These are phyloP conservation scores for Pythium pyrilobum DNA, from an alignment of 352 stramenopile species.

Conservation along the genomic window DNA sequence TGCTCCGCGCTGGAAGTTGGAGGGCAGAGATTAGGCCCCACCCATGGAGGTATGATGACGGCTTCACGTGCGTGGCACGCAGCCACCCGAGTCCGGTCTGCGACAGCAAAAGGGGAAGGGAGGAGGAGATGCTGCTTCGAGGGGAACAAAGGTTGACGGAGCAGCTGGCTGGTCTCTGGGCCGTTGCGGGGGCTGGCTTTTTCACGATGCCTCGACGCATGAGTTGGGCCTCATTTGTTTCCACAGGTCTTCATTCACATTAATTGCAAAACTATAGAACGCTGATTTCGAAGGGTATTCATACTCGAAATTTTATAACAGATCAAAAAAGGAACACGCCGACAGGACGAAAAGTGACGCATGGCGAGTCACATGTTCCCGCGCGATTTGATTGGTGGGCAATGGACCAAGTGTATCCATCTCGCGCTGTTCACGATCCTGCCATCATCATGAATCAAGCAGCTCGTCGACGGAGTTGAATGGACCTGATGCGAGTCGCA, in stretches of 20 bases:
- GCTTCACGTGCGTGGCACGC: not conserved
- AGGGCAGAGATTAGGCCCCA: not conserved
- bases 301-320: not conserved
- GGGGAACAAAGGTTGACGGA: slow-evolving; percentile 5
- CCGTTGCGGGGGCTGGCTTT: slow-evolving; percentile 1
- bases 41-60: not conserved
- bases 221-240: slow-evolving; percentile 15
- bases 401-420: slow-evolving; percentile 12
- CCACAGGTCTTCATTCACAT: slow-evolving; percentile 3
- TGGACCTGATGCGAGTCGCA: too few relatives aligned
- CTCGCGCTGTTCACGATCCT: not conserved
- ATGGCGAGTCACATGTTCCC: slow-evolving; percentile 4
- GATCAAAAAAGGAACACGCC: slow-evolving; percentile 7
- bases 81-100: not conserved
- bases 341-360: slow-evolving; percentile 6
- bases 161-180: slow-evolving; percentile 12
- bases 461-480: too few relatives aligned
- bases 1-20: too few relatives aligned
- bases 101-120: not conserved
- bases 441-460: not conserved
- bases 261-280: not conserved
- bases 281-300: not conserved
- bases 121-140: slow-evolving; percentile 19
- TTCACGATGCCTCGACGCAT: slow-evolving; percentile 1
- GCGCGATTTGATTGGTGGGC: slow-evolving; percentile 8